These are phyloP conservation scores for Suillus lakei DNA, from an alignment of 768 basidiomycete species.

Conservation along the genomic window DNA sequence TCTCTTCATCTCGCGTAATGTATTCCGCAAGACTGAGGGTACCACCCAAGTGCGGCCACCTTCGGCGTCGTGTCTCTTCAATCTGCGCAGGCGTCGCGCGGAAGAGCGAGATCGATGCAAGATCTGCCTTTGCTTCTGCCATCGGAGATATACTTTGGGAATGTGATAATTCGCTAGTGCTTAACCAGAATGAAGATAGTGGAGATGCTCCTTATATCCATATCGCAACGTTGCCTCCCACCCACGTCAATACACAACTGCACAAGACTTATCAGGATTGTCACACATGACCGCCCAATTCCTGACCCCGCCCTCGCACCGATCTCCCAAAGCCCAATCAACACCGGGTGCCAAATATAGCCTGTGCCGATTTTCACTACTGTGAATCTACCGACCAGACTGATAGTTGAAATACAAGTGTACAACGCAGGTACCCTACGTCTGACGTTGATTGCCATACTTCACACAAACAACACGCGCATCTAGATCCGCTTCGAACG, in stretches of 20 bases:
- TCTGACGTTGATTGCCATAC: neutral
- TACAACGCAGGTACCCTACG: neutral
- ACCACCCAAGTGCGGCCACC: slow-evolving; percentile 48
- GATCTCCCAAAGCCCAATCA: neutral
- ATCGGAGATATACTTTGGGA: neutral
- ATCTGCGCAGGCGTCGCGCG: slow-evolving; percentile 53
- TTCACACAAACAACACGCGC: neutral
- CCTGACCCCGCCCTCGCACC: neutral
- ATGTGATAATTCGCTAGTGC: neutral
- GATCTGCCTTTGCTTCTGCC: slow-evolving; percentile 12
- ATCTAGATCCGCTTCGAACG: neutral
- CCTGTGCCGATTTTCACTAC: neutral
- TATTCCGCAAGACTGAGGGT: slow-evolving; percentile 51
- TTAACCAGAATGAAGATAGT: neutral
- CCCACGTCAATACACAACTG: neutral
- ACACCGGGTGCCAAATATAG: slow-evolving; percentile 3
- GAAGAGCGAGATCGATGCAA: slow-evolving; percentile 45
- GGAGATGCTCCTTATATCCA: neutral
- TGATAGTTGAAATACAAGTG: neutral
- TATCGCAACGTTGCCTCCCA: neutral
- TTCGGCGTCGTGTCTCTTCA: slow-evolving; percentile 44
- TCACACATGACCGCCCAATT: neutral
- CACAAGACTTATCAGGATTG: neutral
- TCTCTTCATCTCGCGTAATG: slow-evolving; percentile 42
- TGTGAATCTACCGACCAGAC: neutral